Evolutionary conservation across 495 filamentous ascomycete genomes (phyloP), one percentile per base, ranked within the genome.

Genomic region (Penicillium ochrochloron): DNA sequence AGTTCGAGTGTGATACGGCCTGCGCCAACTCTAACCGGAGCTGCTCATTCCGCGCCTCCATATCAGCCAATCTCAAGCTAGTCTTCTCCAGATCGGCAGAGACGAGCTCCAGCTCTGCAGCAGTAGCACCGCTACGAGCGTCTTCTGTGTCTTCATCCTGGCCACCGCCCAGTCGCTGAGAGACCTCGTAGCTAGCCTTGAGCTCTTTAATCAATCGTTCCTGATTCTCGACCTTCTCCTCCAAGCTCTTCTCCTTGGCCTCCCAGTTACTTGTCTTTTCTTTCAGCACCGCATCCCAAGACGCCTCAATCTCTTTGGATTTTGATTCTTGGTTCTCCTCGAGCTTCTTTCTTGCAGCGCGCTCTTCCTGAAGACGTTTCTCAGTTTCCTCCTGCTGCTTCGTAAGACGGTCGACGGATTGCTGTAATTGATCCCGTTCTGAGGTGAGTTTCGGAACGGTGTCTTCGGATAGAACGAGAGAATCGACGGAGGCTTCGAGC

Each of bases 221-320:
- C 72, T 98, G 95, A 67, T 90, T 94, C 73, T 97, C 95, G 23
- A 96, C 82, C 74, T 97, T 97, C 66, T 97, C 94, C 69, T 95
- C 92, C 44, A 97, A 78, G 44, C 85, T 90, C 75, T 90, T 91
- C 81, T 99, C 95, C 74, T 97, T 98, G 34, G 94, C 90, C 62
- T 90, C 87, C 95, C 95, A 98, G 71, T 98, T 98, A 71, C 94
- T 92, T 64, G 92, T 88, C 78, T 97, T 97, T 82, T 99, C 95
- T 35, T 89, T 85, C 35, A 99, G 75, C n/a, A 97, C 94, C 19
- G 91, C 92, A 10, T 89, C 84, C 94, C 95, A 98, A 2, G 94
- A 94, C 10, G 84, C 77, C 75, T 98, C 95, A 25, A 96, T 87
- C 64, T 97, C 94, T 73, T 91, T 94, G 46, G 93, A 88, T 67